These are phyloP conservation scores for Raddia guianensis DNA, from an alignment of 176 grass and related monocot species.

Conservation along the genomic window DNA sequence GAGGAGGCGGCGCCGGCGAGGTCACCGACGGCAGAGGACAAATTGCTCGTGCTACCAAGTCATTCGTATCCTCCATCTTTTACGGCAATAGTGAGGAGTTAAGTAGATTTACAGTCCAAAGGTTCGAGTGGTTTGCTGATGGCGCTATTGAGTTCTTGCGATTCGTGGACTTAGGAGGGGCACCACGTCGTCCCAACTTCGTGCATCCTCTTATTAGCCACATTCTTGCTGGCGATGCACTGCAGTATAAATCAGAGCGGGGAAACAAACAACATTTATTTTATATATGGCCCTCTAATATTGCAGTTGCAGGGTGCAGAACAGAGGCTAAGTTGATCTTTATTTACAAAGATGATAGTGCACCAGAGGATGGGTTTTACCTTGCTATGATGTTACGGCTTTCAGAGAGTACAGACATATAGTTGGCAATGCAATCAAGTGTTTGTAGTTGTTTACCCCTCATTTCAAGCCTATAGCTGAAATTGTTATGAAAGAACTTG, in stretches of 20 bases:
- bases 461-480: constrained; percentile 3
- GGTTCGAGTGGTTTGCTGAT: neutral
- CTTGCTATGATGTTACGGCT: neutral
- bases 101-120: neutral
- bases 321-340: neutral
- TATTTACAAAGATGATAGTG: neutral
- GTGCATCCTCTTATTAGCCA: constrained; percentile 5
- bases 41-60: constrained; percentile 14
- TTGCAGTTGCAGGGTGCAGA: neutral
- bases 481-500: neutral
- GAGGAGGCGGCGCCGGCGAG: too few species aligned
- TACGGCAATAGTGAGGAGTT: neutral
- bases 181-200: neutral
- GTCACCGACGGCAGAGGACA: too few species aligned
- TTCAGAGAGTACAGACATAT: constrained; percentile 1
- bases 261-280: neutral
- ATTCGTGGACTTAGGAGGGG: constrained; percentile 6
- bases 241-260: neutral
- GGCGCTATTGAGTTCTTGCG: neutral
- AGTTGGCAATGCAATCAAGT: neutral
- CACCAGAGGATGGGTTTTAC: too few species aligned
- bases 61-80: neutral
- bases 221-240: constrained; percentile 13
- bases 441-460: constrained; percentile 6
- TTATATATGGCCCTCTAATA: neutral